Evolutionary conservation across 352 stramenopile genomes (phyloP).

Genomic region (Globisporangium irregulare): DNA sequence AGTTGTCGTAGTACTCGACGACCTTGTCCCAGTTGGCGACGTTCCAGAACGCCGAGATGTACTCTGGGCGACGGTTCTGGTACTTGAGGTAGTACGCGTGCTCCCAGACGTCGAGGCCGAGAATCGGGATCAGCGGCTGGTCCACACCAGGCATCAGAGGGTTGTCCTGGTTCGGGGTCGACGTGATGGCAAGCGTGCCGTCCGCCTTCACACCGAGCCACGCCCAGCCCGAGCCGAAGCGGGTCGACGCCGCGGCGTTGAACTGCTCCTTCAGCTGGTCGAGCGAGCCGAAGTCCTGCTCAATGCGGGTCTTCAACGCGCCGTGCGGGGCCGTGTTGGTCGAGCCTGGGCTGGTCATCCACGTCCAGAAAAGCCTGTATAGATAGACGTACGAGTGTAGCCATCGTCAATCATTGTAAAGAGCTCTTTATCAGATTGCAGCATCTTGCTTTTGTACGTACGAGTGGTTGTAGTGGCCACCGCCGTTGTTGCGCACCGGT

Average conservation of each 20-base stretch:
- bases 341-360: slow-evolving; percentile 78
- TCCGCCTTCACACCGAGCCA: slow-evolving; percentile 88
- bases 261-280: slow-evolving; percentile 91
- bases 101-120: slow-evolving; percentile 96
- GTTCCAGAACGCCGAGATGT: slow-evolving; percentile 98
- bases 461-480: slow-evolving; percentile 84
- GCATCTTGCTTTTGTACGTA: slow-evolving; percentile 17
- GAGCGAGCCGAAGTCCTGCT: slow-evolving; percentile 89
- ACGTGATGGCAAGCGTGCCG: slow-evolving; percentile 93
- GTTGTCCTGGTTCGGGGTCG: slow-evolving; percentile 96
- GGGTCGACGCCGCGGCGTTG: slow-evolving; percentile 76
- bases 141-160: slow-evolving; percentile 81
- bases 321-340: slow-evolving; percentile 80
- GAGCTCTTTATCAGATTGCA: no score
- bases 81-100: slow-evolving; percentile 97
- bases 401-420: background rate
- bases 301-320: slow-evolving; percentile 79
- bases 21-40: slow-evolving; percentile 95
- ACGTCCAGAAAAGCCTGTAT: slow-evolving; percentile 90
- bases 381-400: background rate
- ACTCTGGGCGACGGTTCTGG: slow-evolving; percentile 95
- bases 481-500: slow-evolving; percentile 82
- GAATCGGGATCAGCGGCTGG: slow-evolving; percentile 88
- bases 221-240: slow-evolving; percentile 90
- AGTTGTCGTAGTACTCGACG: slow-evolving; percentile 90